A percentile compares a stretch with the other conserved stretches of the same genome.
Evolutionary conservation across 2,329 filamentous ascomycete species (phyloP).

Genomic region (Didymella sp.): DNA sequence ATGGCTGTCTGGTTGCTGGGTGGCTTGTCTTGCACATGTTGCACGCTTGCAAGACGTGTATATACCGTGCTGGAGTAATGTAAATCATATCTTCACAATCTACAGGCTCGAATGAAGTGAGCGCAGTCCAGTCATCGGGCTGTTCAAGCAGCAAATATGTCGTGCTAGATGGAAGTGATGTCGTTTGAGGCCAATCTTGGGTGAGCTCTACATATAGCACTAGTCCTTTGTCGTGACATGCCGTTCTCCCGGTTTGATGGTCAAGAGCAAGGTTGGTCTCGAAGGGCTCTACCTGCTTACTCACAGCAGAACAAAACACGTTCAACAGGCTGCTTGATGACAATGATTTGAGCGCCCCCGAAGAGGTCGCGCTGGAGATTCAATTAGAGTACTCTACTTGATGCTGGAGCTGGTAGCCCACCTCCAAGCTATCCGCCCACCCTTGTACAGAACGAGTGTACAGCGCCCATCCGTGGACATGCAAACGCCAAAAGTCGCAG

Average conservation of each 20-base stretch:
- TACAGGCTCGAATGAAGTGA: neutral
- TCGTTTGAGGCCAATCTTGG: too few relatives aligned
- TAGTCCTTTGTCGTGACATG: too few relatives aligned
- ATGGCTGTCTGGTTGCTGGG: neutral
- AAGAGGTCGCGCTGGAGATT: constrained; percentile 16
- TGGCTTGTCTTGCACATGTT: neutral
- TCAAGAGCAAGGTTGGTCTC: too few relatives aligned
- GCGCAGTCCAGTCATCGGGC: neutral
- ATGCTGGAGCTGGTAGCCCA: constrained; percentile 5
- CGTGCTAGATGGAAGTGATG: too few relatives aligned
- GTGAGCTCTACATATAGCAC: too few relatives aligned
- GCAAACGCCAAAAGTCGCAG: constrained; percentile 18
- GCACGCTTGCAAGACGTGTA: constrained; percentile 11
- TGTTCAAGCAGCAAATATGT: too few relatives aligned
- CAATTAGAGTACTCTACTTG: constrained; percentile 35
- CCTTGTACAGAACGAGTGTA: constrained; percentile 27
- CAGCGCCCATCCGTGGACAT: constrained; percentile 16
- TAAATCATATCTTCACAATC: neutral
- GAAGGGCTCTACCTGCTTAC: too few relatives aligned
- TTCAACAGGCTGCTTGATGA: too few relatives aligned
- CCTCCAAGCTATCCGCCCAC: neutral
- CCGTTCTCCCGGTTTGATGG: too few relatives aligned
- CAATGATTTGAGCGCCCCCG: constrained; percentile 1
- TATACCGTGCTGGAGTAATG: constrained; percentile 9
- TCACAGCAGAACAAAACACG: too few relatives aligned